Evolutionary conservation across 352 stramenopile genomes (phyloP).

Genomic region (Phytopythium boreale): DNA sequence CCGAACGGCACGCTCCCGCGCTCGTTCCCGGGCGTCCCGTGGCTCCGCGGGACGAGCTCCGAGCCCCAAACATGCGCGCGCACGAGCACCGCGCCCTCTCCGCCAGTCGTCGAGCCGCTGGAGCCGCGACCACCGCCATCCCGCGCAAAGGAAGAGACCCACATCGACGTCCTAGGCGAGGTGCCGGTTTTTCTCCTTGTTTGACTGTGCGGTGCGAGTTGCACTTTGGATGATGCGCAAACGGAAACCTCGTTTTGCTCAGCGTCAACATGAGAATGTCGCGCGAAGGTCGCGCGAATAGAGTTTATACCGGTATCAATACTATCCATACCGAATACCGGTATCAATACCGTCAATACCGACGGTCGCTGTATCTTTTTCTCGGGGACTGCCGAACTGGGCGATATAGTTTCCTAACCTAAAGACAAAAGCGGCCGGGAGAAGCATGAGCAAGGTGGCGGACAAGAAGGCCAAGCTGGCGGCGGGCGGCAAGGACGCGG

Average conservation of each 20-base stretch:
- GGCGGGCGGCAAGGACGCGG: slow-evolving; percentile 16
- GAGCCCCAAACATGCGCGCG: slow-evolving; percentile 34
- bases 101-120: not conserved
- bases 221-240: slow-evolving; percentile 2
- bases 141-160: slow-evolving; percentile 53
- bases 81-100: slow-evolving; percentile 8
- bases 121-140: slow-evolving; percentile 3
- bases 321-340: not conserved
- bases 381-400: not conserved
- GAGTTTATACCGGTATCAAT: not conserved
- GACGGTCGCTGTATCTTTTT: not conserved
- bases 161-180: slow-evolving; percentile 23
- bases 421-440: not conserved
- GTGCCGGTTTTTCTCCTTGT: not conserved
- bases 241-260: not conserved
- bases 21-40: not conserved
- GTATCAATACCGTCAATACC: not conserved
- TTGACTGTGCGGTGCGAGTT: not conserved
- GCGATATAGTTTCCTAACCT: not conserved
- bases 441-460: slow-evolving; percentile 32
- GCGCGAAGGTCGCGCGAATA: not conserved
- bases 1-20: not conserved
- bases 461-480: slow-evolving; percentile 27
- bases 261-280: not conserved
- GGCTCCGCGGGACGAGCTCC: not conserved